Conservation (phyloP, 257 asterid genomes). For the Coffea canephora region DNA sequence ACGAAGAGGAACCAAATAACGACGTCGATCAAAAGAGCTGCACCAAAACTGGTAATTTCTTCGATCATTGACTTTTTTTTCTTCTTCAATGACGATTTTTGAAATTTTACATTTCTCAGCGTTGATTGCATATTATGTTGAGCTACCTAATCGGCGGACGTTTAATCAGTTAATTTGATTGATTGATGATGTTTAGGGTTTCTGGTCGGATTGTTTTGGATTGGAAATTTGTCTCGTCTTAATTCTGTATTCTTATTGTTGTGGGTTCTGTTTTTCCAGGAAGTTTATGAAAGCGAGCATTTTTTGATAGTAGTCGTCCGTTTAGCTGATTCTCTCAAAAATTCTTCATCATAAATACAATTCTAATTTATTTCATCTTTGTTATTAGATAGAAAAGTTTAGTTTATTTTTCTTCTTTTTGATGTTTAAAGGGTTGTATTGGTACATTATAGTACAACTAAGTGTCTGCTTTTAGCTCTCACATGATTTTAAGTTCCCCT, state of each 20-base stretch:
- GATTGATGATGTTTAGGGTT: conserved; percentile 1
- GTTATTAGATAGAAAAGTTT: not conserved
- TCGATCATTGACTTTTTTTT: not conserved
- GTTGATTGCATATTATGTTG: not conserved
- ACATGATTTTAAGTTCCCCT: not conserved
- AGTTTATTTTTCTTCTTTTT: not conserved
- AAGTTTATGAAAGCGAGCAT: not conserved
- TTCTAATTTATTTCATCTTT: not conserved
- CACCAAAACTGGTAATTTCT: conserved; percentile 15
- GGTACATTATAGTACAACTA: not conserved
- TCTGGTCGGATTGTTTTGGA: not conserved
- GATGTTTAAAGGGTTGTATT: not conserved
- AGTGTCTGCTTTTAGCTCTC: not conserved
- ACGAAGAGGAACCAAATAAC: not conserved
- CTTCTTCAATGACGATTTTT: not conserved
- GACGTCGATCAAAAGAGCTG: conserved; percentile 4
- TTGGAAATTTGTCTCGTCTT: not conserved
- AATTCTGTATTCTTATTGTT: not conserved
- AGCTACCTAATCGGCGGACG: not conserved
- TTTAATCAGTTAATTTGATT: not conserved
- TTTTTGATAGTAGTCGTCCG: not conserved
- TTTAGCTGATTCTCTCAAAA: not conserved
- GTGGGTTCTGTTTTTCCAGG: not conserved
- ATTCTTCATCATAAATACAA: not conserved
- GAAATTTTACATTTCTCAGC: not conserved